Evolutionary conservation across 78 protist species (phyloP).

Genomic region (Dictyostelium capitatum): DNA sequence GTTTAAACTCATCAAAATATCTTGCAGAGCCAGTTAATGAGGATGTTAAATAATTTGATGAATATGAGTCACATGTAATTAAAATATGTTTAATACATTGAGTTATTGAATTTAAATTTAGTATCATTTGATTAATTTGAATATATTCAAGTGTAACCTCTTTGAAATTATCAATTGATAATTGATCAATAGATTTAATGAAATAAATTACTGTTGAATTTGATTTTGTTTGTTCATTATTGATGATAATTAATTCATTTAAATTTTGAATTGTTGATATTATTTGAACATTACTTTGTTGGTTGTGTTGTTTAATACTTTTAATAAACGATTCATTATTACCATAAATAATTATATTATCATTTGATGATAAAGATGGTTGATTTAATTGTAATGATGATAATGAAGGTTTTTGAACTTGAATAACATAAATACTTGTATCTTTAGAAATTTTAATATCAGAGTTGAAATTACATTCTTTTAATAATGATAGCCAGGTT

Average conservation of each 20-base stretch:
- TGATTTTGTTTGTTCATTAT: neutral
- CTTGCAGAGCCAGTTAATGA: neutral
- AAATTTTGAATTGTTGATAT: neutral
- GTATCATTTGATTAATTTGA: conserved; percentile 4
- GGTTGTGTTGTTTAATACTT: neutral
- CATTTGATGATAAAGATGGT: neutral
- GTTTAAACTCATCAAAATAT: neutral
- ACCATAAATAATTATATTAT: too few relatives aligned
- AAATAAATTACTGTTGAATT: neutral
- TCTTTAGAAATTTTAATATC: neutral
- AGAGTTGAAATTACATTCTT: neutral
- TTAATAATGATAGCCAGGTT: neutral
- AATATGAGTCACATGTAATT: neutral
- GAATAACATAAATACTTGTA: neutral
- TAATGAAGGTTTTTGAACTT: neutral
- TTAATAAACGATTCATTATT: neutral
- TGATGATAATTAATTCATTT: neutral
- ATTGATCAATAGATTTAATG: neutral
- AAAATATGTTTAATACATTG: neutral
- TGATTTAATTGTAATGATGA: neutral
- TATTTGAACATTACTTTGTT: neutral
- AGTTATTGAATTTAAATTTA: neutral
- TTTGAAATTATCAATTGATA: neutral
- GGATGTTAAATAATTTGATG: neutral
- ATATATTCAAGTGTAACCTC: neutral